These are phyloP conservation scores for Knufia petricola DNA, from an alignment of 2,329 filamentous ascomycete genomes.

Conservation along the genomic window DNA sequence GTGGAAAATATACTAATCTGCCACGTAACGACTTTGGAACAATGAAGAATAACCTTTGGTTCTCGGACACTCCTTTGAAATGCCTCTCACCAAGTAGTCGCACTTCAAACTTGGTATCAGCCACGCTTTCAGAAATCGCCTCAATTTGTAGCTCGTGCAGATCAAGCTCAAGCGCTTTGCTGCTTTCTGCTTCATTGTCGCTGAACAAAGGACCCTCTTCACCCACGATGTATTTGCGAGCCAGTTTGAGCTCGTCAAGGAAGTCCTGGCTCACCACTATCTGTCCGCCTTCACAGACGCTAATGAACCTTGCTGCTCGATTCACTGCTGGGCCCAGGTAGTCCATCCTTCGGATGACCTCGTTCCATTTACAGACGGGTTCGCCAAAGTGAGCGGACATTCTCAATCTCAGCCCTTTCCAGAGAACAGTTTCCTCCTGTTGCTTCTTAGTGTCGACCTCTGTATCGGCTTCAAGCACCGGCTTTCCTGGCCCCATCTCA, in stretches of 20 bases:
- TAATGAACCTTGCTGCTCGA: constrained; percentile 19
- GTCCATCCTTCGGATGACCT: constrained; percentile 20
- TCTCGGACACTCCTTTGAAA: constrained; percentile 17
- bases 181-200: neutral
- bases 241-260: constrained; percentile 11
- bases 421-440: constrained; percentile 11
- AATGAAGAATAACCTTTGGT: constrained; percentile 18
- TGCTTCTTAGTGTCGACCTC: neutral
- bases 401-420: constrained; percentile 18
- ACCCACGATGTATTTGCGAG: neutral
- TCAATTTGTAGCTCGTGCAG: constrained; percentile 3
- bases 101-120: constrained; percentile 16
- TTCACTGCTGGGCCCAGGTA: constrained; percentile 21
- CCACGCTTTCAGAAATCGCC: constrained; percentile 3
- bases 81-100: constrained; percentile 16
- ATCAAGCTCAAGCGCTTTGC: neutral
- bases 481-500: constrained; percentile 14
- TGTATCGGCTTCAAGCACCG: constrained; percentile 13
- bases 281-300: constrained; percentile 20
- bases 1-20: constrained; percentile 17
- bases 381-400: constrained; percentile 19
- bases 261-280: constrained; percentile 20
- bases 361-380: constrained; percentile 20
- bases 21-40: constrained; percentile 17
- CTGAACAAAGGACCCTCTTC: neutral